A percentile compares a stretch with the other conserved stretches of the same genome.
phyloP scores from a whole-genome alignment of 176 grass and related monocot species.

The Ensete ventricosum region DNA sequence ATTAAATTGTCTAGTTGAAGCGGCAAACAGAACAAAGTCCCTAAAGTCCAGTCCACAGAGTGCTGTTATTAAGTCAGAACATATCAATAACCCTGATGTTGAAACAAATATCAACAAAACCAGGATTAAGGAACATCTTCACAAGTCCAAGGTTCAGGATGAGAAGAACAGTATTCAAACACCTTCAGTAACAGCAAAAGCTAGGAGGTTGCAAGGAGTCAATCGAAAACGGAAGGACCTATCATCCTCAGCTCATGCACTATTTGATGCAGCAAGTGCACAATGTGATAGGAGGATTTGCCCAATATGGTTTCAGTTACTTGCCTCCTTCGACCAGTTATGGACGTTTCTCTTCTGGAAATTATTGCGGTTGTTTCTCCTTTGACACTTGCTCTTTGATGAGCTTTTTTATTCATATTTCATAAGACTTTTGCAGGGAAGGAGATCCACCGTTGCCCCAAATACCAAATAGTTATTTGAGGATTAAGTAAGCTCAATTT shows the following conservation, averaged over 20 bases:
- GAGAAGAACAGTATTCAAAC: constrained; percentile 34
- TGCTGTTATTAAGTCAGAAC: constrained; percentile 45
- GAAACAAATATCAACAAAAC: constrained; percentile 34
- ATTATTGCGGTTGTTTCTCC: constrained; percentile 9
- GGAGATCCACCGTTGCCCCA: constrained; percentile 54
- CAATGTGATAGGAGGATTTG: constrained; percentile 44
- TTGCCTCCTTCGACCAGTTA: constrained; percentile 60
- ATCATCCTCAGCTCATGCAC: constrained; percentile 20
- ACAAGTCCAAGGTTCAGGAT: constrained; percentile 41
- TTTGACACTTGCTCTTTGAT: constrained; percentile 20
- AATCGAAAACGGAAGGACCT: constrained; percentile 30
- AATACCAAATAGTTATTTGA: constrained; percentile 48
- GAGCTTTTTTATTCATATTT: constrained; percentile 29
- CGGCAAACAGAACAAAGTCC: constrained; percentile 65
- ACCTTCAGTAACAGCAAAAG: constrained; percentile 14
- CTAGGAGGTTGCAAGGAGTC: constrained; percentile 32
- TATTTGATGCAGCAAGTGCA: constrained; percentile 20
- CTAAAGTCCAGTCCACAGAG: constrained; percentile 36
- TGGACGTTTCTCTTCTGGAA: constrained; percentile 2
- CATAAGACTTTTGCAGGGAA: constrained; percentile 44
- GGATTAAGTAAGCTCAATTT: constrained; percentile 63
- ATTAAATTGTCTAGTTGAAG: constrained; percentile 77
- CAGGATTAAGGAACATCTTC: constrained; percentile 31
- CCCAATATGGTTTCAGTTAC: constrained; percentile 70
- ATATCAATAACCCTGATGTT: constrained; percentile 27